Conservation (phyloP, 106 monocot species). For the Acorus gramineus region DNA sequence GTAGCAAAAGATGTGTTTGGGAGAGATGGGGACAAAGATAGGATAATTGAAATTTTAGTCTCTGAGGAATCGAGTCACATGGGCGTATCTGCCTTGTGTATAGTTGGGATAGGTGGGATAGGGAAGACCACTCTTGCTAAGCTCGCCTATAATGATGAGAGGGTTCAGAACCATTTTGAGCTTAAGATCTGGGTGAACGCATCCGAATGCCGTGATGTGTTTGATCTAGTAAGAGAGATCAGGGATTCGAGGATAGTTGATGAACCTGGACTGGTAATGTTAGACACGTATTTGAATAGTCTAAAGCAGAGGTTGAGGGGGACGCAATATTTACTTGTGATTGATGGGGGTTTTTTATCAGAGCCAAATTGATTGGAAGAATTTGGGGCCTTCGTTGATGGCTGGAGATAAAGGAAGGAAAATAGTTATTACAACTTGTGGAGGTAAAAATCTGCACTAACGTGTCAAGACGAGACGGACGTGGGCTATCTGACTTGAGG, state of each 20-base stretch:
- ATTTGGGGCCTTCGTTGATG: constrained; percentile 7
- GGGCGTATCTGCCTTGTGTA: background rate
- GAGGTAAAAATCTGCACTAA: too few relatives aligned
- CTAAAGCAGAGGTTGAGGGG: constrained; percentile 11
- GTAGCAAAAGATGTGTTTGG: too few relatives aligned
- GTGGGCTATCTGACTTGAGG: too few relatives aligned
- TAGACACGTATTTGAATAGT: too few relatives aligned
- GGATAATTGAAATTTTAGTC: too few relatives aligned
- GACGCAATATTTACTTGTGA: constrained; percentile 23
- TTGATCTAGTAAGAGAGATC: too few relatives aligned
- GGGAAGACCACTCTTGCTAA: constrained; percentile 25
- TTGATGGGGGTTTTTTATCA: constrained; percentile 39
- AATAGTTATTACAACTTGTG: constrained; percentile 31
- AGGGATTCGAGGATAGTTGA: too few relatives aligned
- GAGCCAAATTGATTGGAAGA: constrained; percentile 17
- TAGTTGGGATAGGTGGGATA: constrained; percentile 11
- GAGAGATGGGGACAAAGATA: too few relatives aligned
- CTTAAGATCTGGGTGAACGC: constrained; percentile 5
- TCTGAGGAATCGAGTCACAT: too few relatives aligned
- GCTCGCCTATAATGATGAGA: constrained; percentile 6
- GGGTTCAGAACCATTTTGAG: constrained; percentile 11
- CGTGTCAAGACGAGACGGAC: too few relatives aligned
- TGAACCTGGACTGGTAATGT: too few relatives aligned
- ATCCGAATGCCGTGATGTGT: too few relatives aligned
- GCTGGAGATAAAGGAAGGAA: constrained; percentile 16